Evolutionary conservation across 495 filamentous ascomycete species (phyloP), one percentile per base, ranked within the genome.

Genomic region (Aspergillus kassunensis): DNA sequence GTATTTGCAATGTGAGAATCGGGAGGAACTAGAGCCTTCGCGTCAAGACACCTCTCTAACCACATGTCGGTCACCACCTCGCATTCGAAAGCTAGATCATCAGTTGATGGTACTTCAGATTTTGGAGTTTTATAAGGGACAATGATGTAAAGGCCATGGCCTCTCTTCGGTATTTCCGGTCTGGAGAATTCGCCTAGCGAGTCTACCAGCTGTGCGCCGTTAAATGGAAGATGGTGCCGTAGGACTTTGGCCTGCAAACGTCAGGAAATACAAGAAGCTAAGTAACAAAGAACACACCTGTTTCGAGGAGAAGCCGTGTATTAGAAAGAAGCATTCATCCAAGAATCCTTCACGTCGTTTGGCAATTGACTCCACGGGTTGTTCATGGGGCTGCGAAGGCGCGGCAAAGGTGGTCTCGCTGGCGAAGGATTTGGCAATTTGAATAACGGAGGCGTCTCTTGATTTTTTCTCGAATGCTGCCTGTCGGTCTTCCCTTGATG

Each of bases 11-110:
- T 75, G 63, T 92, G 79, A 1, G 81, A 75, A 43, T 71, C 65
- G n/a, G 91, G 89, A 9, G 84, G 73, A 30, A 89, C 80, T 49
- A 90, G 77, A 8, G 65, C 71, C 59, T 88, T 90, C 13, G 82
- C 78, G 59, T 90, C 80, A 27, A 97, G 70, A 64, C 92, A 97
- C 36, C 82, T 77, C 68, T 98, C 93, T 31, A 97, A 75, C 84
- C 92, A 98, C 77, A 91, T 93, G 56, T 96, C 88, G 9, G 89
- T 97, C 31, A 95, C 86, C 36, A 84, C 66, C 29, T 69, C 66
- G 47, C 72, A 70, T 49, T 67, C 72, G 29, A 75, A 73, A 5
- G 69, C 68, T 55, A 65, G 63, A 44, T 74, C 71, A 51, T 72
- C 65, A 27, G 71, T 66, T 1, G 65, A 69, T 29, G 76, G 67